phyloP scores from a whole-genome alignment of 1,284 basidiomycete genomes.

The Erythrobasidium hasegawianum region DNA sequence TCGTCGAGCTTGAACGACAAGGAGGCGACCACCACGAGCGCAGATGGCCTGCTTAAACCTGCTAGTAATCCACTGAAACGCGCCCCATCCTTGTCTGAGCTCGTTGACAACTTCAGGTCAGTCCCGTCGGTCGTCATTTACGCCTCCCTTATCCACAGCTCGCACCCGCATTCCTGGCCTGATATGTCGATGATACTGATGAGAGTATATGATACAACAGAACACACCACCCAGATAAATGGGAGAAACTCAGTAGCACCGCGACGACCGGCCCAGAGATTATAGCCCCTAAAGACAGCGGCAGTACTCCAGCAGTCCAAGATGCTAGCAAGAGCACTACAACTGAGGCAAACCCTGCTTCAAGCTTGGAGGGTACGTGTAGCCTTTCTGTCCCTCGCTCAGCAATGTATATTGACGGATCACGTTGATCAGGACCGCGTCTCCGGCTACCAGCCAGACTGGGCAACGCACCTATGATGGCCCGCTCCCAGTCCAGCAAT shows the following conservation, averaged over 20 bases:
- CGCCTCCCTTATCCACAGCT: not conserved
- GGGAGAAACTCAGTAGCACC: constrained; percentile 15
- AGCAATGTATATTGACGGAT: too few relatives aligned
- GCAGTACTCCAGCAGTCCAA: not conserved
- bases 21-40: constrained; percentile 1
- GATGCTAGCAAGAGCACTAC: not conserved
- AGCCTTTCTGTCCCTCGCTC: too few relatives aligned
- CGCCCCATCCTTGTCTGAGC: constrained; percentile 21
- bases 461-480: constrained; percentile 23
- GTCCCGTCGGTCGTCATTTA: not conserved
- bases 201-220: not conserved
- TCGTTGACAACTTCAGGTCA: constrained; percentile 13
- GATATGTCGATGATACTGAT: not conserved
- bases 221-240: constrained; percentile 17
- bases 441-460: constrained; percentile 28
- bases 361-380: not conserved
- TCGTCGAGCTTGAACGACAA: constrained; percentile 4
- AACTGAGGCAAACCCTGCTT: constrained; percentile 1
- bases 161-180: not conserved
- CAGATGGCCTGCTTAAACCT: not conserved
- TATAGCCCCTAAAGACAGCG: not conserved
- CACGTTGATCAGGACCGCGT: not conserved
- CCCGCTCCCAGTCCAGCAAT: constrained; percentile 25
- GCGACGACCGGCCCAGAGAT: not conserved
- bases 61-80: not conserved